Base-by-base conservation (phyloP, 2,329 filamentous ascomycete genomes). In the Fusarium concolor region DNA sequence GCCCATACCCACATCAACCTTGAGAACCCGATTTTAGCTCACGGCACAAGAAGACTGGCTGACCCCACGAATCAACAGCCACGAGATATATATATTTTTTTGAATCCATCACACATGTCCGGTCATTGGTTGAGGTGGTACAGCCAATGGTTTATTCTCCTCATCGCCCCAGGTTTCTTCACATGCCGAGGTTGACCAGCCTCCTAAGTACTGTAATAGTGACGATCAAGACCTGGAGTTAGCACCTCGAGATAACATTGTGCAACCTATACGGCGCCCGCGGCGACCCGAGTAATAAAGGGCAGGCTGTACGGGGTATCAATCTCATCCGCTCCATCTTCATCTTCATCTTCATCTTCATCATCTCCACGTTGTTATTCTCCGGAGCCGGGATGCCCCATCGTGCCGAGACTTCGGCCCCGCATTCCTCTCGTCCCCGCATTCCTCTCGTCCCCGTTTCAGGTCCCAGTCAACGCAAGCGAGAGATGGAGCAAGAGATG, bases 351-450 rank as follows among this genome's bases (percentile, higher is more conserved):
- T 24, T 24, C 26, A 37, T 10, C 24, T 22, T 37, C 17, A 22
- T 33, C 29, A 54, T 46, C 55, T 29, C 26, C 38, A 43, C 26
- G 14, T 20, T 24, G 8, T 17, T 12, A 24, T 49, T 49, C 15
- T 18, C 35, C 56, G 53, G 52, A 22, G 52, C 49, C 47, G 62
- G 20, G 8, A 15, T 54, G 22, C 11, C 29, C 29, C 35, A 49
- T 33, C 37, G 49, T 52, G 12, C 66, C 57, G 52, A 63, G 29
- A 26, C 22, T 18, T 33, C 57, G 67, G 67, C 57, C 67, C 67
- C 67, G 66, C 67, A 67, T 67, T 53, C 51, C 44, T 38, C 38
- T 29, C 29, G 14, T 41, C 28, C 26, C 52, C 29, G 35, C n/a
- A n/a, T n/a, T 53, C 51, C 44, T 38, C 38, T 29, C 29, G 14